Base-by-base conservation (phyloP, 805 yeast genomes). In the Yamadazyma akitaensis region DNA sequence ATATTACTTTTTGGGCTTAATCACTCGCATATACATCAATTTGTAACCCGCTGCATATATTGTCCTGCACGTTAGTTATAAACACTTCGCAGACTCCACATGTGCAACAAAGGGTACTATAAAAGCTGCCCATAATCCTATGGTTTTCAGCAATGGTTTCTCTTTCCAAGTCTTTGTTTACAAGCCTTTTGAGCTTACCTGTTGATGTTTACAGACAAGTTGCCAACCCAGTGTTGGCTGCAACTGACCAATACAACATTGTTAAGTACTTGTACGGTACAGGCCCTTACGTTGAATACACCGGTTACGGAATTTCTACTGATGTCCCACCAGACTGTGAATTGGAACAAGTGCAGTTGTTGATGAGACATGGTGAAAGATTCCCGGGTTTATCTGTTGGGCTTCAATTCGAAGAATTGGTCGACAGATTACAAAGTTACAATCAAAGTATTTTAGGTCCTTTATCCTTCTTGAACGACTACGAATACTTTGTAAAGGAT, bases 311-410 rank as follows among this genome's bases (percentile, higher is more conserved):
- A 2, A 72, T 82, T 34, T 64, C 76, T 13, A 60, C 72, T 17
- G 77, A 67, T 9, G 53, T 69, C 1, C 84, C 85, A n/a, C 67
- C 62, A 8, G 68, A 68, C 38, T 82, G 87, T 62, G 56, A 63
- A 5, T 68, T 82, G 46, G 79, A 79, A 54, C 92, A 85, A 62
- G 88, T 85, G 9, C 89, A 84, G 53, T 64, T 85, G 18, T 65
- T 85, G 43, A 81, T 82, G 54, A 76, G 96, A 58, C 95, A 88
- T 58, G 95, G 92, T 17, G 94, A 87, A 62, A 70, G 96, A 53
- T 85, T 72, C 57, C 72, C 75, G 7, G 60, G 71, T n/a, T 56
- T 53, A 28, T 49, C 60, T 24, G 55, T 49, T 25, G 74, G 74
- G 8, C 56, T 53, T 36, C 19, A 37, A 9, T 59, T 60, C 34